Evolutionary conservation across 352 stramenopile genomes (phyloP).

Genomic region (Phytophthora pini): DNA sequence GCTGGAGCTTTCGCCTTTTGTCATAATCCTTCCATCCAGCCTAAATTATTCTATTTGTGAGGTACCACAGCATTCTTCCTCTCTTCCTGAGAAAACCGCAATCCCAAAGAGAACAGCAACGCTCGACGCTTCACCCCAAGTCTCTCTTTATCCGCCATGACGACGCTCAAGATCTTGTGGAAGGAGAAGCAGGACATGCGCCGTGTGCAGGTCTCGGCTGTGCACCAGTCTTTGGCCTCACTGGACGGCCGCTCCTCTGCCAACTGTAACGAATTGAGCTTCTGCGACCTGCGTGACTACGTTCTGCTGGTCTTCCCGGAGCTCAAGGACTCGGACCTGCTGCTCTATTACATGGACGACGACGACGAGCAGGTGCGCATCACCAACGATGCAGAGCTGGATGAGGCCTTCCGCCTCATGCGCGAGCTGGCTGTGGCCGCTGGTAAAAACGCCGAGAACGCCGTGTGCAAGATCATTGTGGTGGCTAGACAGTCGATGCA

Average conservation of each 20-base stretch:
- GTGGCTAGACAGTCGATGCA: conserved; percentile 38
- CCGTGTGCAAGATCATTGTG: conserved; percentile 79
- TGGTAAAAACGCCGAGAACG: conserved; percentile 44
- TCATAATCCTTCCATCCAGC: conserved; percentile 7
- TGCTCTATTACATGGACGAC: conserved; percentile 87
- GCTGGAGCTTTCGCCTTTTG: neutral
- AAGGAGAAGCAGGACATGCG: conserved; percentile 86
- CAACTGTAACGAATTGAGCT: conserved; percentile 48
- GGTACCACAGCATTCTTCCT: conserved; percentile 4
- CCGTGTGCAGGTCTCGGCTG: conserved; percentile 75
- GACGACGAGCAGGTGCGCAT: conserved; percentile 85
- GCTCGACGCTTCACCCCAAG: conserved; percentile 3
- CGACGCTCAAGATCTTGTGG: conserved; percentile 89
- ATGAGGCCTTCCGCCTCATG: conserved; percentile 82
- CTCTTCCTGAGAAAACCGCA: conserved; percentile 22
- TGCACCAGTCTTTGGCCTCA: conserved; percentile 62
- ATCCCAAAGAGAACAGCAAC: conserved; percentile 3
- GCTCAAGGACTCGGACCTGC: conserved; percentile 48
- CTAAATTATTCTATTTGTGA: conserved; percentile 3
- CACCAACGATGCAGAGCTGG: conserved; percentile 82
- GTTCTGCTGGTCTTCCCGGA: conserved; percentile 74
- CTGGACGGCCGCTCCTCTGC: conserved; percentile 47
- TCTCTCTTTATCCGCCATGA: conserved; percentile 54
- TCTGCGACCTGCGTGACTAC: conserved; percentile 73
- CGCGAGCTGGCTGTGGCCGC: conserved; percentile 59